These are phyloP conservation scores for Nicotiana obtusifolia DNA, from an alignment of 257 asterid genomes.

Conservation along the genomic window DNA sequence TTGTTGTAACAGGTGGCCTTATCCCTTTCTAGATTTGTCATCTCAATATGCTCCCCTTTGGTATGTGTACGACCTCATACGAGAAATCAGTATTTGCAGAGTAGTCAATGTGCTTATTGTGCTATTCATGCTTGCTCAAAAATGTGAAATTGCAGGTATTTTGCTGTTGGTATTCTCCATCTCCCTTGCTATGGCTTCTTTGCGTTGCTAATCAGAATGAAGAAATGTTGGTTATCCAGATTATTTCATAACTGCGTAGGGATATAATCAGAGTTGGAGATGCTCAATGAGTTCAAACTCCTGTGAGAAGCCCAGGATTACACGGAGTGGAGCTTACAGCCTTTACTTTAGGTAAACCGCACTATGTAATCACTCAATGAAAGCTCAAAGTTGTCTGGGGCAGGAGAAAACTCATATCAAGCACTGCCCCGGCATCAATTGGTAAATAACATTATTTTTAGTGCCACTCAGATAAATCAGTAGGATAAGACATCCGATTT, in stretches of 20 bases:
- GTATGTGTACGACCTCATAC: neutral
- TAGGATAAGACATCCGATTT: no score
- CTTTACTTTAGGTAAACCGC: no score
- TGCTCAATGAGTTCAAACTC: neutral
- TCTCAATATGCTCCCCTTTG: conserved; percentile 60
- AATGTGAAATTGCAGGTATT: conserved; percentile 43
- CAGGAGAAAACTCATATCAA: no score
- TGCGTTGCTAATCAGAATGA: conserved; percentile 34
- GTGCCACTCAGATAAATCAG: no score
- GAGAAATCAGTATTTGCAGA: neutral
- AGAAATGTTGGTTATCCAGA: conserved; percentile 27
- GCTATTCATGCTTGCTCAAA: neutral
- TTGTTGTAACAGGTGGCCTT: conserved; percentile 61
- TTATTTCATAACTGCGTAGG: neutral
- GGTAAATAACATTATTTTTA: no score
- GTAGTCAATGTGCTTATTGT: neutral
- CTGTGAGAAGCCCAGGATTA: neutral
- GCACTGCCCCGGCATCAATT: no score
- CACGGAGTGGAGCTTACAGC: neutral
- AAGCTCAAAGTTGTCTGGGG: no score
- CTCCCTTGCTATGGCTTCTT: conserved; percentile 54
- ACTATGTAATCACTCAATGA: no score
- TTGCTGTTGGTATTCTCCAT: conserved; percentile 50
- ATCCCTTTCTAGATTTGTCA: conserved; percentile 59
- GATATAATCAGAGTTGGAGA: neutral